These are phyloP conservation scores for Chionographis japonica DNA, from an alignment of 106 monocot species.

Conservation along the genomic window DNA sequence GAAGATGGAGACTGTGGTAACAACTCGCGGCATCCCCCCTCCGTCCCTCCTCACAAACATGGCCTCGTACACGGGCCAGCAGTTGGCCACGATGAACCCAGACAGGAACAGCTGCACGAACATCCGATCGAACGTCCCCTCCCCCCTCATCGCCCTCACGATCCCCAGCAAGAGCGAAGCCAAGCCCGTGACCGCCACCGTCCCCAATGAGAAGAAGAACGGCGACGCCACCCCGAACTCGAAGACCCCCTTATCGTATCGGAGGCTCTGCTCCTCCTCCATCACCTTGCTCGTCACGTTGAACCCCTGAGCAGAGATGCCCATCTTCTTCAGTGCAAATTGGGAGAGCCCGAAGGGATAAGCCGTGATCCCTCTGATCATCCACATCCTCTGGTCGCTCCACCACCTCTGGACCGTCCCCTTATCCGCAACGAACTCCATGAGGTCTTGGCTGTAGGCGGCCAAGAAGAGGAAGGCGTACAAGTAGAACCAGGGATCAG, in stretches of 20 bases:
- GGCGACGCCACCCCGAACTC: conserved; percentile 49
- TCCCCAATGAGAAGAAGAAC: conserved; percentile 45
- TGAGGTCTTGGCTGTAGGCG: conserved; percentile 35
- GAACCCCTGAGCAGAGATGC: conserved; percentile 40
- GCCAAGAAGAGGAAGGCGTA: conserved; percentile 55
- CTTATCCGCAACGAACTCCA: conserved; percentile 28
- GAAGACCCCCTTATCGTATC: conserved; percentile 45
- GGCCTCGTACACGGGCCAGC: conserved; percentile 71
- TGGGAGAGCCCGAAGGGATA: conserved; percentile 30
- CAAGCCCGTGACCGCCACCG: conserved; percentile 40
- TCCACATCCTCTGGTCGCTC: conserved; percentile 80
- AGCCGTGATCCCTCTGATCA: conserved; percentile 56
- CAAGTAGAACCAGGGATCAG: conserved; percentile 43
- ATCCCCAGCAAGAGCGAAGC: conserved; percentile 30
- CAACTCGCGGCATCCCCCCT: conserved; percentile 48
- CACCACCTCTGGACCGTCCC: conserved; percentile 57
- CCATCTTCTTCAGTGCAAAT: conserved; percentile 32
- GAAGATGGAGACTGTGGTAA: conserved; percentile 18
- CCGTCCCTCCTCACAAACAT: conserved; percentile 48
- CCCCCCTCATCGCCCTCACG: conserved; percentile 7
- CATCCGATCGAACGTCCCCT: conserved; percentile 23
- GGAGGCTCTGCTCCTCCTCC: conserved; percentile 28
- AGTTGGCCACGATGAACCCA: conserved; percentile 44
- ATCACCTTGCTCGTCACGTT: conserved; percentile 58
- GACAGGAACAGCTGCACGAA: conserved; percentile 51